A percentile compares a stretch with the other conserved stretches of the same genome.
These are phyloP conservation scores for Strobilomyces dryophilus DNA, from an alignment of 768 basidiomycete genomes.

Conservation along the genomic window DNA sequence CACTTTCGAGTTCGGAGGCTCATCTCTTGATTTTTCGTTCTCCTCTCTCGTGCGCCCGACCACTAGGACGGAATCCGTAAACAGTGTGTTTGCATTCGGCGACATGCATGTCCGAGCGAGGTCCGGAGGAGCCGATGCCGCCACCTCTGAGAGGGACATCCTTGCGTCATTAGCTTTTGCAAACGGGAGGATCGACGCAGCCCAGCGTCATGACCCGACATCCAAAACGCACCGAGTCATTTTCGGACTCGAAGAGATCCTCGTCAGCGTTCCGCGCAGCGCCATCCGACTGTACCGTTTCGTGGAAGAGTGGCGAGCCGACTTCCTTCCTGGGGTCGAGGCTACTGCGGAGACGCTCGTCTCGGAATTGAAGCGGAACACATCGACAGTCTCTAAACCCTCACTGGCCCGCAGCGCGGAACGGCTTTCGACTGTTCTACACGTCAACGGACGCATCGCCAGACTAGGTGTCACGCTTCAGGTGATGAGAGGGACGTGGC, in stretches of 20 bases:
- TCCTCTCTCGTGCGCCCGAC: slow-evolving; percentile 14
- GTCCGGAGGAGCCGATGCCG: slow-evolving; percentile 39
- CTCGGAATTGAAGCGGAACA: slow-evolving; percentile 52
- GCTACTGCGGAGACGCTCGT: slow-evolving; percentile 60
- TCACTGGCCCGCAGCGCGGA: slow-evolving; percentile 22
- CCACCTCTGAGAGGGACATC: slow-evolving; percentile 44
- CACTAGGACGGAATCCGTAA: slow-evolving; percentile 39
- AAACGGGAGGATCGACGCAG: slow-evolving; percentile 42
- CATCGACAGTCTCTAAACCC: slow-evolving; percentile 29
- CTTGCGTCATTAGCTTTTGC: slow-evolving; percentile 57
- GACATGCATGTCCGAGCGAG: slow-evolving; percentile 56
- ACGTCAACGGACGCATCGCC: slow-evolving; percentile 50
- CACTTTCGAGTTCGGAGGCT: slow-evolving; percentile 54
- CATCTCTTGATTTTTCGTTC: slow-evolving; percentile 23
- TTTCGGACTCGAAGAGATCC: slow-evolving; percentile 42
- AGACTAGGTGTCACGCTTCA: slow-evolving; percentile 63
- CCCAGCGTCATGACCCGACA: slow-evolving; percentile 44
- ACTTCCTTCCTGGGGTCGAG: slow-evolving; percentile 74
- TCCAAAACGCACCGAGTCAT: slow-evolving; percentile 40
- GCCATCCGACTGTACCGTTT: slow-evolving; percentile 76
- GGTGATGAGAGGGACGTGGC: slow-evolving; percentile 86
- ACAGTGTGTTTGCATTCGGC: slow-evolving; percentile 45
- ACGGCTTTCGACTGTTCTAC: slow-evolving; percentile 27
- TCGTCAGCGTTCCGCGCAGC: slow-evolving; percentile 71
- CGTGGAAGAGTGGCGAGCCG: slow-evolving; percentile 76